Evolutionary conservation across 2,329 filamentous ascomycete species (phyloP).

Genomic region (Ceratocystis colombiana): DNA sequence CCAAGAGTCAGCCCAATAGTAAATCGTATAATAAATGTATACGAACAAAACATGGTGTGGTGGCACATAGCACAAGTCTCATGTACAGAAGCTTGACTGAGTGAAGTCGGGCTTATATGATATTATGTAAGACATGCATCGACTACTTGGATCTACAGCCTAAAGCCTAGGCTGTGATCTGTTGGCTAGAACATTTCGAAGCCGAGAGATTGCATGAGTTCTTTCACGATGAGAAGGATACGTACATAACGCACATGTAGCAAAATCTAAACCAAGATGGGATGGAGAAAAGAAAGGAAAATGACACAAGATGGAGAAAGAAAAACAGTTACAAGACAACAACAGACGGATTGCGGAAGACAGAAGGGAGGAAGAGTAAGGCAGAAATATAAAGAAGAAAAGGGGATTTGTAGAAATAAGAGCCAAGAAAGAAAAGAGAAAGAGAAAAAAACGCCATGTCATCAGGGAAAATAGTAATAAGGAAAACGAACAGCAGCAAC

Average conservation of each 20-base stretch:
- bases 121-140: not conserved
- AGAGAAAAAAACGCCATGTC: constrained; percentile 12
- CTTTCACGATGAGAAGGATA: not conserved
- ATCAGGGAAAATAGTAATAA: constrained; percentile 15
- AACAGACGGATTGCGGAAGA: not conserved
- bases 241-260: not conserved
- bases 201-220: not conserved
- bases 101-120: too few relatives aligned
- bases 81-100: not conserved
- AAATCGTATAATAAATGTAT: not conserved
- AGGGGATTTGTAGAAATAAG: constrained; percentile 7
- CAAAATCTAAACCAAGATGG: not conserved
- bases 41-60: not conserved
- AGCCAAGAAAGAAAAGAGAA: constrained; percentile 11
- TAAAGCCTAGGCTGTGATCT: not conserved
- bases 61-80: not conserved
- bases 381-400: constrained; percentile 15
- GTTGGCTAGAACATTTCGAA: not conserved
- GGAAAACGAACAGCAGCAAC: not conserved
- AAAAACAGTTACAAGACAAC: not conserved
- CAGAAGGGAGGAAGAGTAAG: not conserved
- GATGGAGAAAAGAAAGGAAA: constrained; percentile 8
- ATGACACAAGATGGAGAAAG: constrained; percentile 3
- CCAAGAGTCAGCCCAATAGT: not conserved
- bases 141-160: not conserved